Evolutionary conservation across 2,329 filamentous ascomycete species (phyloP), one percentile per base, ranked within the genome.

Genomic region (Aplosporella prunicola): DNA sequence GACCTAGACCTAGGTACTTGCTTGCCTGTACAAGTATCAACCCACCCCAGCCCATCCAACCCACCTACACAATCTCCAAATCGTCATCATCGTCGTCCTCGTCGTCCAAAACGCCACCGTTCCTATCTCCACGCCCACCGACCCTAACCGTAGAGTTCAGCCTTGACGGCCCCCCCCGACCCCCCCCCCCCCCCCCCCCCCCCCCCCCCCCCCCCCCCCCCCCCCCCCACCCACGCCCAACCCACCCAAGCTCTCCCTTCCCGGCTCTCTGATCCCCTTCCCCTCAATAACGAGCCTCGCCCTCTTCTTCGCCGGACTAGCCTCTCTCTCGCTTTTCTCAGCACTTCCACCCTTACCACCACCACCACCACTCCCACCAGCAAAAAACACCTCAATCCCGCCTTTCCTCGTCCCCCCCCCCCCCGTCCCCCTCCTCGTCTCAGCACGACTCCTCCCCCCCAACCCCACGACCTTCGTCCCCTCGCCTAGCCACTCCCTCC

Each of bases 221-320:
- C n/a, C n/a, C n/a, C n/a, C 25, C 58, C 42, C 10, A 60, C 43
- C 6, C 56, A 57, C 47, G 23, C 59, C 53, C 28, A 57, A 33
- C 5, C 47, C 51, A 20, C 61, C 53, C 37, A 62, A 44, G 44
- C 63, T 67, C 32, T 70, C 67, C 28, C 67, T 46, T 3, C 67
- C 67, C 1, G 67, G 67, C 48, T 66, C 62, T 20, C 67, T 53
- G 27, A 70, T 65, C 4, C 67, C 67, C 45, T 67, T 69, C 25
- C 62, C 61, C 6, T 56, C 60, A n/a, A 69, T 48, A 30, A 65
- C 49, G 10, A 69, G 60, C 14, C 67, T 51, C n/a, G 67, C 66
- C 43, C 56, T 63, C 51, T 69, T 69, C 58, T 68, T 68, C 25
- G 51, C 55, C 40, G 66, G 53, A 44, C 60, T 64, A 1, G 48